Base-by-base conservation (phyloP, 2,329 filamentous ascomycete genomes). In the Fusarium buharicum region DNA sequence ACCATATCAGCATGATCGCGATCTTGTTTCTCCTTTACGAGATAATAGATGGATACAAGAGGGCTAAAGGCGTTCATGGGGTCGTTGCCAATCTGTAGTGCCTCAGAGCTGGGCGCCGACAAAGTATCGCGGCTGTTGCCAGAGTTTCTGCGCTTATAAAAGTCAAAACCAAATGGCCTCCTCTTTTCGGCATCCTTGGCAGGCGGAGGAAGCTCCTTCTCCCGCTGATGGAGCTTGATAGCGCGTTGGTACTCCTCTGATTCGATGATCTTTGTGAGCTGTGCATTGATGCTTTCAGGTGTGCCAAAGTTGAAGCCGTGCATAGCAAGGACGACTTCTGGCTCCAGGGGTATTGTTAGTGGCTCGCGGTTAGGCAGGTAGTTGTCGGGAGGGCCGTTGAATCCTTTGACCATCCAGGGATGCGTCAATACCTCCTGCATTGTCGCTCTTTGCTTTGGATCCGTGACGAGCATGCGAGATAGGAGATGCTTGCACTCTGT, bases 251-350 rank as follows among this genome's bases (percentile, higher is more conserved):
- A 99, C 36, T 98, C 94, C 7, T 96, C 93, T 0, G 93, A 97
- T 70, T 96, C 91, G 58, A 99, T 85, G n/a, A 93, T 86, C 62
- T 90, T 91, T 10, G 88, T 91, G 38, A 99, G 84, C 73, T 97
- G 92, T 3, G 86, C 80, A 53, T 86, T 89, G 72, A 99, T 97
- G 53, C 86, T 86, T 49, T 97, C 93, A 2, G 92, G 85, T 1
- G 92, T 85, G 1, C 95, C 95, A 78, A 98, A 99, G 75, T 98
- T 96, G 75, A 99, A 99, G 3, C 95, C 95, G 20, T 93, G 96
- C 95, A 99, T 99, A 68, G 91, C 93, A 44, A 92, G 86, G 53
- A 99, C 86, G 5, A 98, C 89, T 38, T 91, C 89, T 2, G 85
- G 81, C 72, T 98, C 94, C 10, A 99, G 79, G 6, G 94, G 93